Evolutionary conservation across 768 basidiomycete genomes (phyloP).

Genomic region (Phylloporus scabripes): DNA sequence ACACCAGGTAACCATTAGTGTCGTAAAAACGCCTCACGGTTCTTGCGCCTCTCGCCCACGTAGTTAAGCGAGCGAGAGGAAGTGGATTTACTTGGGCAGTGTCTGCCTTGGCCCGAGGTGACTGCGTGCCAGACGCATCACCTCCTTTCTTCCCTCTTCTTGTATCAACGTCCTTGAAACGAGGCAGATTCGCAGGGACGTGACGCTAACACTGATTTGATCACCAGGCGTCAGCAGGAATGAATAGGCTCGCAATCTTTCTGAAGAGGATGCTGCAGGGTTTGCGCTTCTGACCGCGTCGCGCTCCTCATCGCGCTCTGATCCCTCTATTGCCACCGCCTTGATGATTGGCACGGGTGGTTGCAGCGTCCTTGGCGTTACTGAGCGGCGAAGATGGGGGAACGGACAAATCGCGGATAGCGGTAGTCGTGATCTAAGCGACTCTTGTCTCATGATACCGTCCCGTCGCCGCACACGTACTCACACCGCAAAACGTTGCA

Average conservation of each 20-base stretch:
- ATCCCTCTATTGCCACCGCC: constrained; percentile 57
- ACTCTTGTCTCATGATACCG: not conserved
- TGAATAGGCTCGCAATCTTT: constrained; percentile 27
- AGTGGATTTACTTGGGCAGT: constrained; percentile 15
- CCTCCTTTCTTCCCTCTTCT: constrained; percentile 15
- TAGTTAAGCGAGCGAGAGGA: constrained; percentile 24
- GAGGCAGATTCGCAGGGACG: constrained; percentile 28
- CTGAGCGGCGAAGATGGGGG: constrained; percentile 52
- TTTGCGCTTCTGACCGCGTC: constrained; percentile 44
- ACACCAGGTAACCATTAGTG: constrained; percentile 30
- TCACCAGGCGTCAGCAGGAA: constrained; percentile 14
- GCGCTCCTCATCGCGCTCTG: constrained; percentile 60
- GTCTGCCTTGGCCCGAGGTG: constrained; percentile 33
- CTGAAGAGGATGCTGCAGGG: constrained; percentile 28
- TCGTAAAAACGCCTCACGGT: constrained; percentile 20
- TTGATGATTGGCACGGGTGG: constrained; percentile 60
- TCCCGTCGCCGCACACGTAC: constrained; percentile 28
- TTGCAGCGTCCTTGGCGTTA: constrained; percentile 61
- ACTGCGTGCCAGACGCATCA: constrained; percentile 24
- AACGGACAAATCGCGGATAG: constrained; percentile 48
- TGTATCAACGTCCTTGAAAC: constrained; percentile 21
- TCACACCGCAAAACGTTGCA: constrained; percentile 60
- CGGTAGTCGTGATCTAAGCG: constrained; percentile 25
- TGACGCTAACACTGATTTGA: constrained; percentile 23
- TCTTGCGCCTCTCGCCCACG: constrained; percentile 15